Evolutionary conservation across 805 yeast species (phyloP).

Genomic region (Monosporozyma solicola): DNA sequence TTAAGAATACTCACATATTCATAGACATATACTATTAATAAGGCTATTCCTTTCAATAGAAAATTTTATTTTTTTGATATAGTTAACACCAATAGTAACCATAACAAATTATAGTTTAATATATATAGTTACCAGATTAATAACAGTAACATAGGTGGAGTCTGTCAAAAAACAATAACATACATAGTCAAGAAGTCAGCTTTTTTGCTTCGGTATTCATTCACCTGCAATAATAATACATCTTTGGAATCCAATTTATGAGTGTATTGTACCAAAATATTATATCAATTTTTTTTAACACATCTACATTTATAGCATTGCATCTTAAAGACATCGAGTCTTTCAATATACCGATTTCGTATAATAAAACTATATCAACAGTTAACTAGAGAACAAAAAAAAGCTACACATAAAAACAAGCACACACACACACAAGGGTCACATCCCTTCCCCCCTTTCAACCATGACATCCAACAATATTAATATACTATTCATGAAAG

Average conservation of each 20-base stretch:
- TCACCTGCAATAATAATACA: no score
- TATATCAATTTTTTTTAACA: neutral
- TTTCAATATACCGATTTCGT: neutral
- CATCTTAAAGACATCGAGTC: neutral
- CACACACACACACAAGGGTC: neutral
- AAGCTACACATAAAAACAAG: neutral
- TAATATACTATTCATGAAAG: neutral
- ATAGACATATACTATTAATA: neutral
- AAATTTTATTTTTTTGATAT: no score
- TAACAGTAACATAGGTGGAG: neutral
- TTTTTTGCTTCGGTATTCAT: no score
- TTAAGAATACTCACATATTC: no score
- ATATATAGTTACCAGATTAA: neutral
- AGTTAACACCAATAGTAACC: no score
- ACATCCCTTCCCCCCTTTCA: neutral
- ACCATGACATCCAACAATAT: neutral
- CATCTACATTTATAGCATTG: neutral
- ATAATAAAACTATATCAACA: neutral
- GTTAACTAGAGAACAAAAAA: neutral
- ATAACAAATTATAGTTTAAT: no score
- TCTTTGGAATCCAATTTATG: neutral
- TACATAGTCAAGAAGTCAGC: no score
- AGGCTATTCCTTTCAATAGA: neutral
- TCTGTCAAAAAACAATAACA: neutral
- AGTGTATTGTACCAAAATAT: neutral